phyloP scores from a whole-genome alignment of 257 asterid species.

The Gynochthodes officinalis region DNA sequence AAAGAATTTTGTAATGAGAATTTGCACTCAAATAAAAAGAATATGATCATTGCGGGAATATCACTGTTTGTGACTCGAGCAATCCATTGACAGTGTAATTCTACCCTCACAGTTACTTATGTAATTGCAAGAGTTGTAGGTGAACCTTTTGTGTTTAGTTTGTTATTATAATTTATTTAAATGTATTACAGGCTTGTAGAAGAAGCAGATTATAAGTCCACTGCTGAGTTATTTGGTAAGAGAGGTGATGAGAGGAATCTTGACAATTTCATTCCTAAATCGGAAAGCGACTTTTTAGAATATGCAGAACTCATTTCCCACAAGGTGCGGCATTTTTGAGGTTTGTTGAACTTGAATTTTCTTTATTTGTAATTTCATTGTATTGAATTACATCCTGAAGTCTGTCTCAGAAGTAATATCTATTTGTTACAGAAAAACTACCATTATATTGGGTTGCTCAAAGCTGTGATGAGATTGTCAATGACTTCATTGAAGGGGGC shows the following conservation, averaged over 20 bases:
- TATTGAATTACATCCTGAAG: neutral
- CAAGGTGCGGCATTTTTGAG: constrained; percentile 78
- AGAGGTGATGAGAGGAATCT: constrained; percentile 65
- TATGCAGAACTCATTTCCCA: constrained; percentile 83
- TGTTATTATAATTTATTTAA: neutral
- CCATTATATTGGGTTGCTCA: constrained; percentile 80
- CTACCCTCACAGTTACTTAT: neutral
- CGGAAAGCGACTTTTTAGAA: constrained; percentile 74
- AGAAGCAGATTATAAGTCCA: constrained; percentile 91
- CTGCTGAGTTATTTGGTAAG: constrained; percentile 76
- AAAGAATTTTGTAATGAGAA: neutral
- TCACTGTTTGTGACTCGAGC: neutral
- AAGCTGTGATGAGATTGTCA: constrained; percentile 84
- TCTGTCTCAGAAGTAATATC: constrained; percentile 8
- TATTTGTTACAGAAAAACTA: constrained; percentile 70
- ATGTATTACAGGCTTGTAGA: constrained; percentile 69
- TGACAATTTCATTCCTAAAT: constrained; percentile 85
- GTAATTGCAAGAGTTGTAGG: neutral
- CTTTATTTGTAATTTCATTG: constrained; percentile 1
- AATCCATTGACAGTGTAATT: neutral
- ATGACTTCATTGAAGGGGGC: constrained; percentile 75
- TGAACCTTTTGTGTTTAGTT: neutral
- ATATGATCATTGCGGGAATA: neutral
- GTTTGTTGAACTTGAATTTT: constrained; percentile 32
- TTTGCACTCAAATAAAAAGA: neutral